Conservation (phyloP, 202 grass and related monocot genomes). For the Zizania palustris region DNA sequence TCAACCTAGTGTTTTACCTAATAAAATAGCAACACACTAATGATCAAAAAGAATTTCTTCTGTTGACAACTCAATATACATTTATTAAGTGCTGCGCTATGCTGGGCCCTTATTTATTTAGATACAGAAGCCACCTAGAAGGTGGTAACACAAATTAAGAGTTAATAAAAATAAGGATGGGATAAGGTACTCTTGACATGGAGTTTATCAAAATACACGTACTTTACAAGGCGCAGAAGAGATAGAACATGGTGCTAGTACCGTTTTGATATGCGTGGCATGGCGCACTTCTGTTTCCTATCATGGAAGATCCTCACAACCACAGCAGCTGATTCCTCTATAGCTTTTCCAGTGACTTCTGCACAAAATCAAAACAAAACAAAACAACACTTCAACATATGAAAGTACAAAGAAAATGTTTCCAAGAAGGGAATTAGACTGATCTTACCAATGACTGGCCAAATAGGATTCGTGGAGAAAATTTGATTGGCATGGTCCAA, state of each 20-base stretch:
- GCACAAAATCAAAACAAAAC: constrained; percentile 43
- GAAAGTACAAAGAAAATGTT: constrained; percentile 25
- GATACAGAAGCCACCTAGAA: constrained; percentile 50
- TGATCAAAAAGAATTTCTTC: constrained; percentile 8
- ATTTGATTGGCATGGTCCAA: constrained; percentile 68
- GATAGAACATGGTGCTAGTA: constrained; percentile 63
- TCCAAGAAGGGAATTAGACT: constrained; percentile 29
- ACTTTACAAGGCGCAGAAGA: constrained; percentile 40
- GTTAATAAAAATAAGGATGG: constrained; percentile 1
- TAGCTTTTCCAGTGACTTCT: constrained; percentile 89
- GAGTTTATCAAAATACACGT: constrained; percentile 30
- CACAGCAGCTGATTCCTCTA: constrained; percentile 92
- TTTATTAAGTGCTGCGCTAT: constrained; percentile 29
- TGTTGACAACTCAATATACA: constrained; percentile 22
- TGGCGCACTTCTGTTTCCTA: constrained; percentile 76
- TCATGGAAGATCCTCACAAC: constrained; percentile 83
- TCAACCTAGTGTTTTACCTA: constrained; percentile 18
- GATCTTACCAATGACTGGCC: constrained; percentile 89
- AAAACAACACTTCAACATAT: constrained; percentile 21
- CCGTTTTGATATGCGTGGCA: constrained; percentile 89
- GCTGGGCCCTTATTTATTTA: constrained; percentile 20
- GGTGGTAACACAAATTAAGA: constrained; percentile 37
- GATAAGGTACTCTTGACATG: constrained; percentile 5
- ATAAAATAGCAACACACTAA: not conserved
- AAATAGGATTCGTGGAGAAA: constrained; percentile 63